Conservation (phyloP, 208 protist species). For the Crithidia fasciculata region DNA sequence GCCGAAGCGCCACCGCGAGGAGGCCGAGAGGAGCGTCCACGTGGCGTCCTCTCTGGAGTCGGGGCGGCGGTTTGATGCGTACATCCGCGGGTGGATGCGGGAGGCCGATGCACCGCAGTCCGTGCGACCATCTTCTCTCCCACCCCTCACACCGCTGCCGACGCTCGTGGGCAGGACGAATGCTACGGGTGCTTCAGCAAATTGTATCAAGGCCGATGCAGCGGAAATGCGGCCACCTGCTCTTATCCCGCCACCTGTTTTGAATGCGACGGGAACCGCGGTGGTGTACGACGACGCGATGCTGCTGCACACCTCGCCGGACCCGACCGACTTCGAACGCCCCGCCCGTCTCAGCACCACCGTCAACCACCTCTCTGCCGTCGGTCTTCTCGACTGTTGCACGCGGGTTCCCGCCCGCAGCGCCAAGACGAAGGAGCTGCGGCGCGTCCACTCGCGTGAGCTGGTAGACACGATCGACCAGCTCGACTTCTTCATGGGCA, state of each 20-base stretch:
- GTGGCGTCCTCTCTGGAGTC: slow-evolving; percentile 25
- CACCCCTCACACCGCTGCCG: slow-evolving; percentile 15
- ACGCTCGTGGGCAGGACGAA: neutral
- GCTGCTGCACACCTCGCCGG: slow-evolving; percentile 59
- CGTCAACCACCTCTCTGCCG: slow-evolving; percentile 63
- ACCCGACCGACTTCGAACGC: slow-evolving; percentile 72
- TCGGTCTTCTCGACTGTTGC: slow-evolving; percentile 65
- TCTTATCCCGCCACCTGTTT: neutral
- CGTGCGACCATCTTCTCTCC: slow-evolving; percentile 18
- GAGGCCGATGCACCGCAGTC: neutral
- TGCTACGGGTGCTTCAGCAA: too few relatives aligned
- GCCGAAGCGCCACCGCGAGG: slow-evolving; percentile 21
- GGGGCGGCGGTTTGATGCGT: slow-evolving; percentile 31
- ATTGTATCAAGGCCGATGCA: neutral
- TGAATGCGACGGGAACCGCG: slow-evolving; percentile 37
- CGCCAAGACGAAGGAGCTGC: slow-evolving; percentile 77
- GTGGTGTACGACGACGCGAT: slow-evolving; percentile 71
- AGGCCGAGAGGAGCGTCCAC: neutral
- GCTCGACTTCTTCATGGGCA: slow-evolving; percentile 64
- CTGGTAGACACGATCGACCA: slow-evolving; percentile 83
- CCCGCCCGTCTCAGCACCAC: slow-evolving; percentile 70
- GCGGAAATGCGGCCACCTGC: neutral
- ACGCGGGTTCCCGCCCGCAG: slow-evolving; percentile 37
- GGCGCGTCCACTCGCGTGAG: slow-evolving; percentile 66
- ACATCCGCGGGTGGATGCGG: slow-evolving; percentile 39